Evolutionary conservation across 2,329 filamentous ascomycete genomes (phyloP).

Genomic region (Truncatella angustata): DNA sequence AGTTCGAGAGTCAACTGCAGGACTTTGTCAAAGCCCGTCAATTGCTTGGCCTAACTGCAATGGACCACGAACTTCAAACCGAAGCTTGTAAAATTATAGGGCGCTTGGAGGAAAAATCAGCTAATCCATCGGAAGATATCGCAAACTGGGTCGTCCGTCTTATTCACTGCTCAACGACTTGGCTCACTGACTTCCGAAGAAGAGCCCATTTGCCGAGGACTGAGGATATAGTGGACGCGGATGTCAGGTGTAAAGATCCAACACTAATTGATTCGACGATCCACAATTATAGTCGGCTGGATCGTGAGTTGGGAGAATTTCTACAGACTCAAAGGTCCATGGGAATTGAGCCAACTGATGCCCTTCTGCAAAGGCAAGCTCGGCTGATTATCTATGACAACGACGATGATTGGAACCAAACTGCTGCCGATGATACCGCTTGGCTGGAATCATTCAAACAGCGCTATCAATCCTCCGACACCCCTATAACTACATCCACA

Average conservation of each 20-base stretch:
- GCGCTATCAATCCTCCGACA: constrained; percentile 34
- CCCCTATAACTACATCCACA: constrained; percentile 18
- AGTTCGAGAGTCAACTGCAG: constrained; percentile 52
- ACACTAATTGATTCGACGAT: constrained; percentile 58
- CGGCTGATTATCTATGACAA: constrained; percentile 61
- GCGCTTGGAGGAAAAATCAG: constrained; percentile 52
- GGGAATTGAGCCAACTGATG: constrained; percentile 50
- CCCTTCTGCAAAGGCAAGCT: constrained; percentile 54
- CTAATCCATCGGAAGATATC: constrained; percentile 46
- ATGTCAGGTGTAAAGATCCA: constrained; percentile 50
- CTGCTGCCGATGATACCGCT: constrained; percentile 53
- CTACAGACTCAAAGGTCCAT: constrained; percentile 41
- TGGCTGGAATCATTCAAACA: constrained; percentile 55
- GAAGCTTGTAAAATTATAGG: constrained; percentile 59
- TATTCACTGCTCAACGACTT: constrained; percentile 47
- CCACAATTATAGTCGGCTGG: constrained; percentile 56
- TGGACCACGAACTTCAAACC: constrained; percentile 58
- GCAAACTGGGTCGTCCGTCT: constrained; percentile 57
- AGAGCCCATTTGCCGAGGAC: constrained; percentile 56
- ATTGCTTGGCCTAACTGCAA: constrained; percentile 56
- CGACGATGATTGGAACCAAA: constrained; percentile 64
- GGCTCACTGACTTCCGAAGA: constrained; percentile 55
- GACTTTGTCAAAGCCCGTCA: constrained; percentile 51
- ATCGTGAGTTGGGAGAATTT: constrained; percentile 54
- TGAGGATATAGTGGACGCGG: constrained; percentile 50